A percentile compares a stretch with the other conserved stretches of the same genome.
phyloP scores from a whole-genome alignment of 257 asterid genomes.

The Fraxinus pennsylvanica region DNA sequence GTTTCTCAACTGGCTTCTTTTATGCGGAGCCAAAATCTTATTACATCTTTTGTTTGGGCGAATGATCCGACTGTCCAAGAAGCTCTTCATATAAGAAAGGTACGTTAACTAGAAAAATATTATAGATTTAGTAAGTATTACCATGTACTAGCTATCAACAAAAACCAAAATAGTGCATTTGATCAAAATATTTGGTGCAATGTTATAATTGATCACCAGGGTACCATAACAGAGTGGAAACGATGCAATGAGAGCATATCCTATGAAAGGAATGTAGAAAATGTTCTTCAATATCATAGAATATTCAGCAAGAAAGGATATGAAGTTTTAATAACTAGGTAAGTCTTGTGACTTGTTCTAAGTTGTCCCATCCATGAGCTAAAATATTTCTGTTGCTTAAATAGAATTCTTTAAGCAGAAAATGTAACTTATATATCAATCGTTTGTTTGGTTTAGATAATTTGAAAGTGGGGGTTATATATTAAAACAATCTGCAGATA shows the following conservation, averaged over 20 bases:
- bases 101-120: background rate
- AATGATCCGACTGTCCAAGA: conserved; percentile 34
- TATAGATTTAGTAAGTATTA: too few species aligned
- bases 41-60: conserved; percentile 36
- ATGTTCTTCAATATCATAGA: conserved; percentile 27
- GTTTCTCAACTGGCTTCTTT: background rate
- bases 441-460: too few species aligned
- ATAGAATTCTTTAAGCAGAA: too few species aligned
- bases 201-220: conserved; percentile 24
- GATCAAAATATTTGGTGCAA: too few species aligned
- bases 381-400: too few species aligned
- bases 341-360: background rate
- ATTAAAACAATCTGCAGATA: too few species aligned
- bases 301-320: conserved; percentile 26
- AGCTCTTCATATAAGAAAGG: conserved; percentile 30
- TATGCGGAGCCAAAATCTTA: conserved; percentile 31
- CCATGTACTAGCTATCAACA: too few species aligned
- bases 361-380: too few species aligned
- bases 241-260: conserved; percentile 30
- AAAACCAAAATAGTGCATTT: too few species aligned
- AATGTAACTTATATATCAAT: too few species aligned
- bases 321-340: conserved; percentile 42
- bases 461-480: too few species aligned
- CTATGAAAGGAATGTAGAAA: conserved; percentile 4
- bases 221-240: conserved; percentile 31